Percentiles rank a stretch among this genome's conserved stretches.
These are phyloP conservation scores for Curvularia lunata DNA, from an alignment of 2,329 filamentous ascomycete species.

Conservation along the genomic window DNA sequence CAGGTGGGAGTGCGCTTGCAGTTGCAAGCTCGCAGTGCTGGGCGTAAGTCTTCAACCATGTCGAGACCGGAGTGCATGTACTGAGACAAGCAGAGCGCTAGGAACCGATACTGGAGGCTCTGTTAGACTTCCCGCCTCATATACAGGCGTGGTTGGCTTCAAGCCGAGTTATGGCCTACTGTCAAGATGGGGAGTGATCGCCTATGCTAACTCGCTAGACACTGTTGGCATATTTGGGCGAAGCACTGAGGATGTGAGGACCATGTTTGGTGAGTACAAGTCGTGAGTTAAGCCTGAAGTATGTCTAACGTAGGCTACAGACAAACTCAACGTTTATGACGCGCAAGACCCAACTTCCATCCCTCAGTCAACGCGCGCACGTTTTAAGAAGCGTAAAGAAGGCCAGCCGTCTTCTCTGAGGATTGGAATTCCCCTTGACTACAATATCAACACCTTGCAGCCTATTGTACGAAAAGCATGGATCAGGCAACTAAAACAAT, in stretches of 20 bases:
- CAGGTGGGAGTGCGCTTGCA: conserved; percentile 88
- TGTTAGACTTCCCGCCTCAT: conserved; percentile 84
- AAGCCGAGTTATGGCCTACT: conserved; percentile 91
- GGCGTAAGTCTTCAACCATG: conserved; percentile 53
- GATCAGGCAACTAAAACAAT: conserved; percentile 63
- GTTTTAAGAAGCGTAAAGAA: conserved; percentile 24
- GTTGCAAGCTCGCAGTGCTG: conserved; percentile 70
- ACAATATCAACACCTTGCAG: conserved; percentile 84
- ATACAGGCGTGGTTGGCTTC: conserved; percentile 81
- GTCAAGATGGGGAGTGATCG: conserved; percentile 83
- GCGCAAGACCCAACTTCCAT: conserved; percentile 77
- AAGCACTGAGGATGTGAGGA: conserved; percentile 56
- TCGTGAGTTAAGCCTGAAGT: neutral
- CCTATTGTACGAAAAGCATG: conserved; percentile 73
- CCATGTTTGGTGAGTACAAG: conserved; percentile 49
- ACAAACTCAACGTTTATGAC: conserved; percentile 66
- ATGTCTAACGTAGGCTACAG: conserved; percentile 38
- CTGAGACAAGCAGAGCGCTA: conserved; percentile 62
- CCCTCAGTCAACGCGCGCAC: conserved; percentile 60
- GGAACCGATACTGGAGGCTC: conserved; percentile 95
- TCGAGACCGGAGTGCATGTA: conserved; percentile 5
- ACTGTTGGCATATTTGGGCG: conserved; percentile 79
- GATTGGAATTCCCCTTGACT: conserved; percentile 72
- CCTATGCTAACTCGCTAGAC: conserved; percentile 91
- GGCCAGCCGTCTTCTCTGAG: conserved; percentile 33